Evolutionary conservation across 2,329 filamentous ascomycete species (phyloP).

Genomic region (Penicillium sp.): DNA sequence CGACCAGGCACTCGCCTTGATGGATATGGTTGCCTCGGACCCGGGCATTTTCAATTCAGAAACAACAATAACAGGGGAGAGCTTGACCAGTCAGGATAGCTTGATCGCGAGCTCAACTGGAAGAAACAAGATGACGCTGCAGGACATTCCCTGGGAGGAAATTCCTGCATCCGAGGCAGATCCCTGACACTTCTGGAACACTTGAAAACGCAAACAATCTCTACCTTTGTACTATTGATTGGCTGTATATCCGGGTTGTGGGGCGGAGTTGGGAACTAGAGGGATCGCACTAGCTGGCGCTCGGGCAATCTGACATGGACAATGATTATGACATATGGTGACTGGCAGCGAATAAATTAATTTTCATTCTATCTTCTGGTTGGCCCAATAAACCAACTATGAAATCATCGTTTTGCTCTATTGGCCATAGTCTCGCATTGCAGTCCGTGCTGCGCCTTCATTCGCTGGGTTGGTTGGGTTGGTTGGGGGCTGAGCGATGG

Average conservation of each 20-base stretch:
- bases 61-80: no score
- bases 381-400: not conserved
- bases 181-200: not conserved
- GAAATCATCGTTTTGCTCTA: not conserved
- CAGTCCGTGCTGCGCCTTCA: constrained; percentile 4
- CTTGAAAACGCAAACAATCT: not conserved
- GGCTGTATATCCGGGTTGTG: not conserved
- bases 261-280: not conserved
- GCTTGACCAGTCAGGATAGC: constrained; percentile 14
- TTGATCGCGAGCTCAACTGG: not conserved
- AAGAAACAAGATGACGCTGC: not conserved
- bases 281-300: not conserved
- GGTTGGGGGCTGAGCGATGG: not conserved
- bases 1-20: constrained; percentile 42
- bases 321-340: not conserved
- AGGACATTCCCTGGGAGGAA: constrained; percentile 5
- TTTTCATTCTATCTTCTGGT: not conserved
- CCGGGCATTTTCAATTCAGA: constrained; percentile 30
- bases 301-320: not conserved
- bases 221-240: not conserved
- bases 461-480: not conserved
- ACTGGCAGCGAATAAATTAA: not conserved
- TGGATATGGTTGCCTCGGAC: constrained; percentile 36
- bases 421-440: not conserved
- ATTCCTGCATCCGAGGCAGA: constrained; percentile 3